These are phyloP conservation scores for Closterium sp. DNA, from an alignment of 139 green algal genomes.

Conservation along the genomic window DNA sequence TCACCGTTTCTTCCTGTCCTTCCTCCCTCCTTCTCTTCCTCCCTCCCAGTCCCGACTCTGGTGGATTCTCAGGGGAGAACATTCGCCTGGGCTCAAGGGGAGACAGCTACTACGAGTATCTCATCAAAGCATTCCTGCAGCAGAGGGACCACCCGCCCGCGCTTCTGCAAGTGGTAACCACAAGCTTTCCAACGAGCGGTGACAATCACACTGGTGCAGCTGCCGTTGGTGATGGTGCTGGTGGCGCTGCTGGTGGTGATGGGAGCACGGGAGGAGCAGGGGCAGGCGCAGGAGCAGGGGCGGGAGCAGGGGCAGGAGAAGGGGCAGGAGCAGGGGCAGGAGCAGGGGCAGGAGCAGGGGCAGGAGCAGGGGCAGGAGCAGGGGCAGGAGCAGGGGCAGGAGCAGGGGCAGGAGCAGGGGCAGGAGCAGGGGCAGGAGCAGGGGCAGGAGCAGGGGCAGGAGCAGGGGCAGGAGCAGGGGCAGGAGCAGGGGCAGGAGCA, in stretches of 20 bases:
- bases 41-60: conserved; percentile 45
- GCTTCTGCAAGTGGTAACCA: neutral
- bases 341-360: neutral
- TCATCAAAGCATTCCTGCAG: conserved; percentile 68
- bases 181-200: neutral
- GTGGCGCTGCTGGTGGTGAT: conserved; percentile 47
- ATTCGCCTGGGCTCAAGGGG: conserved; percentile 62
- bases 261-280: neutral
- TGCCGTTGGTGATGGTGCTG: conserved; percentile 6
- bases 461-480: neutral
- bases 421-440: neutral
- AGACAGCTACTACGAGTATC: conserved; percentile 82
- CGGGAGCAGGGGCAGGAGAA: neutral
- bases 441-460: neutral
- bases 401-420: too few relatives aligned
- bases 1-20: neutral
- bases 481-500: neutral
- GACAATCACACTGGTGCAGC: neutral
- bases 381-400: neutral
- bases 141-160: conserved; percentile 33
- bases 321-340: neutral
- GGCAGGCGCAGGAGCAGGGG: neutral
- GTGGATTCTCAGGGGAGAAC: conserved; percentile 36
- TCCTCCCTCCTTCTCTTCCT: neutral
- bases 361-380: neutral